Evolutionary conservation across 768 basidiomycete genomes (phyloP).

Genomic region (Hygrophorus pudorinus): DNA sequence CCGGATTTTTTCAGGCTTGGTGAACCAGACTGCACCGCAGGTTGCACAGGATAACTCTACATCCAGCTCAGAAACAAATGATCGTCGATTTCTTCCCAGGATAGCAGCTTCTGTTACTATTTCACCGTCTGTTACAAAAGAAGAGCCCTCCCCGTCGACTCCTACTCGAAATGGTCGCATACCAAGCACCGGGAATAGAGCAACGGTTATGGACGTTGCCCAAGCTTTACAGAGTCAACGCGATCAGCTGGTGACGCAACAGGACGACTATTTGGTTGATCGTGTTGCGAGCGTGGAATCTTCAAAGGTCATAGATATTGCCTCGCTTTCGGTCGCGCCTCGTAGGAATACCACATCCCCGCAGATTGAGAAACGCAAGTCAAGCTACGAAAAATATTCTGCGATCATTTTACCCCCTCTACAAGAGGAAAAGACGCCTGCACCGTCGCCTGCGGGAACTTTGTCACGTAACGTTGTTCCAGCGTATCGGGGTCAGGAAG

Average conservation of each 20-base stretch:
- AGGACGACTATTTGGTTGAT: not conserved
- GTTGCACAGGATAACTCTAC: not conserved
- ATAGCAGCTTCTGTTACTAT: conserved; percentile 1
- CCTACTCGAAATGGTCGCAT: conserved; percentile 43
- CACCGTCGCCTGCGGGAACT: conserved; percentile 42
- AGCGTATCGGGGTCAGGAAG: not conserved
- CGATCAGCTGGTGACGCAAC: conserved; percentile 1
- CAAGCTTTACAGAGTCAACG: conserved; percentile 38
- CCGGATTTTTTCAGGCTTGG: not conserved
- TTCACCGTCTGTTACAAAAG: conserved; percentile 10
- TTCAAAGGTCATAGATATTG: conserved; percentile 9
- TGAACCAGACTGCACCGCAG: not conserved
- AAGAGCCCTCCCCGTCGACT: conserved; percentile 18
- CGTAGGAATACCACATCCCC: conserved; percentile 13
- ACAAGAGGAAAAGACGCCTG: conserved; percentile 57
- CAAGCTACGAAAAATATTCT: conserved; percentile 61
- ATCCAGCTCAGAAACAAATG: not conserved
- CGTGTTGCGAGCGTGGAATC: not conserved
- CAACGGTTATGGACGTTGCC: conserved; percentile 73
- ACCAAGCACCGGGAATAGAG: conserved; percentile 58
- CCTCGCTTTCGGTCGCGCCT: conserved; percentile 9
- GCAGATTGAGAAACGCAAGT: conserved; percentile 47
- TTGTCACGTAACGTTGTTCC: conserved; percentile 26
- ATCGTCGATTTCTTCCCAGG: not conserved
- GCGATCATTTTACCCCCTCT: conserved; percentile 53